These are phyloP conservation scores for Camellia lanceoleosa DNA, from an alignment of 148 eudicot genomes.

Conservation along the genomic window DNA sequence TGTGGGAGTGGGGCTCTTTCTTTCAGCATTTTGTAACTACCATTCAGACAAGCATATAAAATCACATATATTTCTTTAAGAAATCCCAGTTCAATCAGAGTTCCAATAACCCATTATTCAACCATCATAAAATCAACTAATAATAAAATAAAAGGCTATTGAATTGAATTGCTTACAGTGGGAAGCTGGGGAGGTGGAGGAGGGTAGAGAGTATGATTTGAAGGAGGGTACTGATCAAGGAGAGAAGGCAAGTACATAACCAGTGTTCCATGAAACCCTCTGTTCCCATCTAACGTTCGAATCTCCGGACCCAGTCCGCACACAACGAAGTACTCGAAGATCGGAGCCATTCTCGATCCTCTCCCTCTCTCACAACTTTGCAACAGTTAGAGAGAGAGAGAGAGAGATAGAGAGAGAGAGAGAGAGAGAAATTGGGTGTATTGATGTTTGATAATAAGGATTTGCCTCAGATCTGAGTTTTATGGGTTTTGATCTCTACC, in stretches of 20 bases:
- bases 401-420: no score
- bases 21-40: neutral
- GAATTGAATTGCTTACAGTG: constrained; percentile 40
- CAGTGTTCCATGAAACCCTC: constrained; percentile 64
- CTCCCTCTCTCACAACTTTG: constrained; percentile 15
- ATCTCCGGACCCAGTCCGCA: constrained; percentile 90
- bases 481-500: no score
- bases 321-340: constrained; percentile 88
- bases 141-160: neutral
- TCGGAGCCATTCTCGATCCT: constrained; percentile 43
- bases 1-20: neutral
- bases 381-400: neutral
- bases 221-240: constrained; percentile 78
- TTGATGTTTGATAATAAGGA: no score
- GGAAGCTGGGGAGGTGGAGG: constrained; percentile 92
- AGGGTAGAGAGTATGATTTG: constrained; percentile 63
- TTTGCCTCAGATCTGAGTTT: no score
- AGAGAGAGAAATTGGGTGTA: no score
- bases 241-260: constrained; percentile 66
- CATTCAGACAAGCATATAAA: neutral
- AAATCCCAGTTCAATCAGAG: neutral
- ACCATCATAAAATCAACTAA: neutral
- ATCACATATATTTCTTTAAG: neutral
- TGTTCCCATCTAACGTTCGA: constrained; percentile 62
- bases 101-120: constrained; percentile 6